Evolutionary conservation across 1,284 basidiomycete genomes (phyloP).

Genomic region (Austroboletus rostrupii): DNA sequence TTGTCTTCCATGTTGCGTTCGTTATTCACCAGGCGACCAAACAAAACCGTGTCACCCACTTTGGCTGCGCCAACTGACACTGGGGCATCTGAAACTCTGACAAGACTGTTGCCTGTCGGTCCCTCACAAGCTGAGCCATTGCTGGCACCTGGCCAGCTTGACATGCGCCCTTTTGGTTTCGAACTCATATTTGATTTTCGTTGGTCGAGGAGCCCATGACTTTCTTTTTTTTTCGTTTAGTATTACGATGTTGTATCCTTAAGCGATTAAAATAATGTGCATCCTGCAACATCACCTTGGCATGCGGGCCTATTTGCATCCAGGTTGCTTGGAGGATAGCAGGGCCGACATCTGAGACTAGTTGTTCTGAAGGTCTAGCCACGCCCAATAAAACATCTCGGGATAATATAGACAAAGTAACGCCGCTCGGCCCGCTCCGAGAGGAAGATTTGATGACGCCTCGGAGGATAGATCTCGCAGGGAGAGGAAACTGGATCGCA

Average conservation of each 20-base stretch:
- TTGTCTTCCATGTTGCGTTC: conserved; percentile 23
- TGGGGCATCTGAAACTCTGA: conserved; percentile 4
- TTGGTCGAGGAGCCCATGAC: conserved; percentile 44
- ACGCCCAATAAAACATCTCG: no score
- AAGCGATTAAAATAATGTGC: conserved; percentile 13
- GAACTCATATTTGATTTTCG: conserved; percentile 68
- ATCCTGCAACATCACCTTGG: conserved; percentile 3
- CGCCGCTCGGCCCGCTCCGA: no score
- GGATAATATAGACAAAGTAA: no score
- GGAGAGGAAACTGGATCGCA: no score
- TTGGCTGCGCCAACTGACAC: neutral
- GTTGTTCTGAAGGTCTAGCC: no score
- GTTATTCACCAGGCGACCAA: conserved; percentile 15
- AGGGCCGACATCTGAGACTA: no score
- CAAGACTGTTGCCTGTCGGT: conserved; percentile 1
- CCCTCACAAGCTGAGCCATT: conserved; percentile 5
- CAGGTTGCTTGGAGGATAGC: no score
- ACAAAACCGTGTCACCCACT: conserved; percentile 1
- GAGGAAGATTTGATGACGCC: no score
- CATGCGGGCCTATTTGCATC: neutral
- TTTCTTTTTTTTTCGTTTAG: conserved; percentile 7
- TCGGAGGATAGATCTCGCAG: no score
- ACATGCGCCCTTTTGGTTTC: conserved; percentile 67
- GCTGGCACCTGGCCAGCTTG: conserved; percentile 54
- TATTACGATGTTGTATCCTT: conserved; percentile 23